Percentiles rank a stretch among this genome's conserved stretches.
Conservation (phyloP, 768 basidiomycete genomes). For the Lentinula raphanica region DNA sequence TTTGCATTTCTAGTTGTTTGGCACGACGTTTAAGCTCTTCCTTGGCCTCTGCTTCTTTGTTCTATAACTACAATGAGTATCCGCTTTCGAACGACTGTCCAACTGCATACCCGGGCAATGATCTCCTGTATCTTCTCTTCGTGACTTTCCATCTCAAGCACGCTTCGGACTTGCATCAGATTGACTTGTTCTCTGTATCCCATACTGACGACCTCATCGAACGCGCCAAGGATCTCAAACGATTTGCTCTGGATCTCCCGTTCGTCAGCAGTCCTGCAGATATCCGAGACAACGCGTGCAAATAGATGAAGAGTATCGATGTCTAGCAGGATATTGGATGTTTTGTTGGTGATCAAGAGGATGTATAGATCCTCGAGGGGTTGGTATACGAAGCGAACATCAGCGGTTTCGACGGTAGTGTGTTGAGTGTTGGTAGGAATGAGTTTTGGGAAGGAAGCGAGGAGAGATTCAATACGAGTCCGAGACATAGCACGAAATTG, state of each 20-base stretch:
- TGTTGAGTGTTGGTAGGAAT: conserved; percentile 94
- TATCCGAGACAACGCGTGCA: conserved; percentile 87
- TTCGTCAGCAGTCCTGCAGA: conserved; percentile 83
- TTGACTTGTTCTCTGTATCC: conserved; percentile 81
- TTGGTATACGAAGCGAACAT: conserved; percentile 96
- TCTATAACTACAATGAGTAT: conserved; percentile 37
- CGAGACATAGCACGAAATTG: conserved; percentile 93
- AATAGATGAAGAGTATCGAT: conserved; percentile 95
- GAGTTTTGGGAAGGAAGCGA: conserved; percentile 95
- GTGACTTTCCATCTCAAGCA: conserved; percentile 86
- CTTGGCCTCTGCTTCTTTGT: conserved; percentile 99
- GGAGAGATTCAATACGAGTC: conserved; percentile 88
- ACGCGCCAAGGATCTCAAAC: conserved; percentile 91
- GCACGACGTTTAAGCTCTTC: conserved; percentile 97
- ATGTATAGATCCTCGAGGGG: conserved; percentile 97
- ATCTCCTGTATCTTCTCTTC: conserved; percentile 97
- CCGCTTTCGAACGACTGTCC: neutral
- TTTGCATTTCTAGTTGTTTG: conserved; percentile 96
- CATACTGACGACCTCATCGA: conserved; percentile 92
- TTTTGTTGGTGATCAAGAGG: conserved; percentile 95
- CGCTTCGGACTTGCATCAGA: conserved; percentile 71
- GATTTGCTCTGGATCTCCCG: conserved; percentile 85
- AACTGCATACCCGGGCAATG: conserved; percentile 76
- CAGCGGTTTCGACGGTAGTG: conserved; percentile 91
- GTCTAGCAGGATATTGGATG: conserved; percentile 97